These are phyloP conservation scores for Tolypocladium pustulatum DNA, from an alignment of 2,329 filamentous ascomycete genomes.

Conservation along the genomic window DNA sequence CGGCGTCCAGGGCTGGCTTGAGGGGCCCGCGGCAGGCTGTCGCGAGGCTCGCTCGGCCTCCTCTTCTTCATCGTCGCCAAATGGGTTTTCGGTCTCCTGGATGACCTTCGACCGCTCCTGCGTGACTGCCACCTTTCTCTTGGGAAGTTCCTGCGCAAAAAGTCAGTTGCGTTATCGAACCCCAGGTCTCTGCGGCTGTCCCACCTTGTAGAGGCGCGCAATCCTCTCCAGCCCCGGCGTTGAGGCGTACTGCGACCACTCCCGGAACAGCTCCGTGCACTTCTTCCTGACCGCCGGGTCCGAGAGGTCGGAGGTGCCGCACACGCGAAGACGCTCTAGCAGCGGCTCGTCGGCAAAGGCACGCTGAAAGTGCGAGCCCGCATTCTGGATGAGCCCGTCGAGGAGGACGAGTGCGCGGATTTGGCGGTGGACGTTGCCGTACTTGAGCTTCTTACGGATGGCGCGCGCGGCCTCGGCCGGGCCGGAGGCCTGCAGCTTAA, in stretches of 20 bases:
- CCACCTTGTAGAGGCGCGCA: conserved; percentile 61
- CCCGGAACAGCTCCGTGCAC: conserved; percentile 74
- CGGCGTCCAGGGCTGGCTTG: neutral
- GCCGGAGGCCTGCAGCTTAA: conserved; percentile 78
- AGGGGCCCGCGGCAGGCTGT: conserved; percentile 10
- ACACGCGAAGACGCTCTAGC: conserved; percentile 80
- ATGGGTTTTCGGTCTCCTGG: conserved; percentile 67
- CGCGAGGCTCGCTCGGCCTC: conserved; percentile 24
- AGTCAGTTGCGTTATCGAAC: neutral
- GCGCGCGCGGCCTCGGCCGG: conserved; percentile 84
- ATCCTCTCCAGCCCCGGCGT: conserved; percentile 73
- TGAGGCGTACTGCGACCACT: conserved; percentile 81
- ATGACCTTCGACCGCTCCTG: conserved; percentile 77
- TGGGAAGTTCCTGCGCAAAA: conserved; percentile 45
- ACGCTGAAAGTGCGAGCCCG: conserved; percentile 75
- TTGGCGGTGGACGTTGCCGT: conserved; percentile 89
- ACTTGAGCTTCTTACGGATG: conserved; percentile 96
- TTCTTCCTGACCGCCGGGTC: conserved; percentile 81
- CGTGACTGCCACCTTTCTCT: conserved; percentile 59
- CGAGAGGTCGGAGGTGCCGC: conserved; percentile 74
- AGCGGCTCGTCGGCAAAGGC: conserved; percentile 84
- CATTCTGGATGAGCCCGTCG: conserved; percentile 91
- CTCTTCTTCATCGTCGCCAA: conserved; percentile 55
- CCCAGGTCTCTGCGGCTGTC: neutral
- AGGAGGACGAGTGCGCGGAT: conserved; percentile 79